These are phyloP conservation scores for Gastrodia elata DNA, from an alignment of 106 monocot species.

Conservation along the genomic window DNA sequence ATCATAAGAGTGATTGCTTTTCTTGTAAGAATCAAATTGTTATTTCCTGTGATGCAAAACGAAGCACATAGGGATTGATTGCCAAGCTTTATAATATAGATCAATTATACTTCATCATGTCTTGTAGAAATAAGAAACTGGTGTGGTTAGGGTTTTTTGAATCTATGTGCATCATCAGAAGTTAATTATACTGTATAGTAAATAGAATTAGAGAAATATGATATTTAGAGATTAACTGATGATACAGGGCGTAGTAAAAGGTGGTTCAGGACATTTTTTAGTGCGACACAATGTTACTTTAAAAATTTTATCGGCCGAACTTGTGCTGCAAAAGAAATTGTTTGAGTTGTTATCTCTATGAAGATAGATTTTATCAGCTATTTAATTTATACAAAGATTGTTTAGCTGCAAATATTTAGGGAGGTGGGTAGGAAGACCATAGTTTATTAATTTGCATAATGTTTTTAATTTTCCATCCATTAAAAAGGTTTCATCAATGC, in stretches of 20 bases:
- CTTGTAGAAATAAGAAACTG: neutral
- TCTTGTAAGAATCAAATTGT: neutral
- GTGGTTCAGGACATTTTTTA: neutral
- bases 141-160: neutral
- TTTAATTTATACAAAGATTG: no score
- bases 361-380: neutral
- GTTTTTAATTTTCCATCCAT: neutral
- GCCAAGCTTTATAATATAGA: slow-evolving; percentile 1
- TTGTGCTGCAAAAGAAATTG: neutral
- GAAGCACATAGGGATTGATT: neutral
- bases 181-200: neutral
- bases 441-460: neutral
- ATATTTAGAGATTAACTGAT: neutral
- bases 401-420: no score
- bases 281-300: neutral
- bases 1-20: neutral
- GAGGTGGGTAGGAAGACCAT: neutral
- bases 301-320: neutral
- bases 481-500: neutral
- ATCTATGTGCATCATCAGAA: neutral
- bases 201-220: neutral
- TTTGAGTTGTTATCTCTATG: neutral
- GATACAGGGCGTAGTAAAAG: neutral
- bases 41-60: neutral
- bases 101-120: neutral